Evolutionary conservation across 2,329 filamentous ascomycete species (phyloP), one percentile per base, ranked within the genome.

Genomic region (Malbranchea cinnamomea): DNA sequence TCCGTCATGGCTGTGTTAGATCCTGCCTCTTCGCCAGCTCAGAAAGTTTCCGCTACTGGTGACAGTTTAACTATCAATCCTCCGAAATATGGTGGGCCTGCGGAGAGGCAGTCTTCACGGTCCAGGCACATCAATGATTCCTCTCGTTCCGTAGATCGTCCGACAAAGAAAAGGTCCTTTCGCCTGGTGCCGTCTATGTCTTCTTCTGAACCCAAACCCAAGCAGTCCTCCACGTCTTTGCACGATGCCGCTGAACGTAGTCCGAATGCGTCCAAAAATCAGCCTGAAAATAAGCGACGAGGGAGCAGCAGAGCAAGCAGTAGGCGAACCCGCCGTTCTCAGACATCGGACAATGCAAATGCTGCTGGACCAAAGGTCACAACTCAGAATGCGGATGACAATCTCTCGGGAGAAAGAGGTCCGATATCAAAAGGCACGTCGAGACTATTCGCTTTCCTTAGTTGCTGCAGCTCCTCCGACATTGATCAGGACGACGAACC

Each of bases 231-330:
- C n/a, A 46, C 43, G 27, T 41, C 47, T 7, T 48, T 48, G 28
- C 52, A 56, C 18, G 35, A 39, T n/a, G 36, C 41, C 20, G 42
- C 47, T 16, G 48, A 54, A 36, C 50, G 49, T 48, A 64, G 66
- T 41, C 79, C 76, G 28, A 77, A 71, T 53, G 35, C 31, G 11
- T 37, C 36, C 15, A 26, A 28, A 25, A 32, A 25, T 23, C 34
- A 37, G 15, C 28, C 32, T 13, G 29, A 31, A 13, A 33, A 66
- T 38, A 62, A 67, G 41, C 66, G 68, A 45, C 30, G 31, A 64
- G 71, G 46, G 78, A 78, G 71, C 43, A 81, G 74, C 55, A 65
- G 70, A 37, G 71, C 70, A 42, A 80, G 73, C 57, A 73, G 54
- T 37, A 49, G 49, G 37, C 45, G 50, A 34, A 54, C 54, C 33